These are phyloP conservation scores for Cryptococcus maquisensis DNA, from an alignment of 1,284 basidiomycete genomes.

Conservation along the genomic window DNA sequence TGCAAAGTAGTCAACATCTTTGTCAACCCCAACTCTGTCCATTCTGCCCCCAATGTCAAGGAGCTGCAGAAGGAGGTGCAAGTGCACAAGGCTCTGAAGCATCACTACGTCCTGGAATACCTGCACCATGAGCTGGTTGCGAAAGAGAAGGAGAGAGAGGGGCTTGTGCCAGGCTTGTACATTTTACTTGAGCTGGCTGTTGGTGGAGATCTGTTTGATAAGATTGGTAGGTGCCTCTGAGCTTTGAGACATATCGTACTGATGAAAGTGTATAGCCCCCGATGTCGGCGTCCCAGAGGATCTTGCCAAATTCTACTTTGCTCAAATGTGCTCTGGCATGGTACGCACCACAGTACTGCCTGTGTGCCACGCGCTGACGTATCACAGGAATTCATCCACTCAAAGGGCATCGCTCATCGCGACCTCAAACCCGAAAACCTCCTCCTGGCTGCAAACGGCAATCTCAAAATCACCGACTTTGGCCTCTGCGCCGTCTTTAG, in stretches of 20 bases:
- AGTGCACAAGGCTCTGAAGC: constrained; percentile 78
- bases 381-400: constrained; percentile 71
- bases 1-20: constrained; percentile 72
- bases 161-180: constrained; percentile 70
- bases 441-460: constrained; percentile 68
- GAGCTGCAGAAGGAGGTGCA: constrained; percentile 90
- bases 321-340: constrained; percentile 75
- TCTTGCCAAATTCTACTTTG: constrained; percentile 86
- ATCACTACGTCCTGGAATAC: constrained; percentile 80
- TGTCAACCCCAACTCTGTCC: constrained; percentile 27
- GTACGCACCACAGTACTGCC: constrained; percentile 27
- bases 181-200: constrained; percentile 89
- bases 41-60: constrained; percentile 56
- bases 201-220: constrained; percentile 95
- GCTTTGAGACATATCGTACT: background rate
- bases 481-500: constrained; percentile 89
- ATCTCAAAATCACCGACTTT: constrained; percentile 91
- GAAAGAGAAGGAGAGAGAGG: constrained; percentile 54
- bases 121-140: constrained; percentile 72
- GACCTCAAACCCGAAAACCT: constrained; percentile 97
- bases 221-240: constrained; percentile 66
- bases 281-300: constrained; percentile 85
- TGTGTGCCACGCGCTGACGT: background rate
- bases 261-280: constrained; percentile 56
- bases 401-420: constrained; percentile 87